phyloP scores from a whole-genome alignment of 129 eudicot species.

The Smallanthus sonchifolius region DNA sequence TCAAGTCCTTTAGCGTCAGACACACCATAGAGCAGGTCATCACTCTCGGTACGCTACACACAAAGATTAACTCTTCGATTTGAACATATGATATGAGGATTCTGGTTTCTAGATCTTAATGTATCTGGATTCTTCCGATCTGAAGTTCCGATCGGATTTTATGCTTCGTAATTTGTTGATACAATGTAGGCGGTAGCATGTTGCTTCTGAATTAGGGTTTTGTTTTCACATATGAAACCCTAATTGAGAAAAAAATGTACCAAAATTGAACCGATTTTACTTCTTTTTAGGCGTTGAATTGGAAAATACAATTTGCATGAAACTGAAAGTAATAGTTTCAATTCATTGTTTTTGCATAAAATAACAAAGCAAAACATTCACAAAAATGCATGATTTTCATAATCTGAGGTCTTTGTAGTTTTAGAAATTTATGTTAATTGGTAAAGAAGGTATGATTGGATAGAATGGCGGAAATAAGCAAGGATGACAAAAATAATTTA shows the following conservation, averaged over 20 bases:
- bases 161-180: neutral
- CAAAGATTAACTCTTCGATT: neutral
- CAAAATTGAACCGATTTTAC: neutral
- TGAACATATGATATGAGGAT: neutral
- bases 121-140: neutral
- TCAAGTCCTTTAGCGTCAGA: slow-evolving; percentile 50
- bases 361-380: neutral
- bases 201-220: slow-evolving; percentile 17
- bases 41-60: slow-evolving; percentile 43
- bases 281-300: neutral
- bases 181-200: neutral
- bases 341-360: neutral
- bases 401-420: neutral
- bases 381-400: neutral
- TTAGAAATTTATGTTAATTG: neutral
- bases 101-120: neutral
- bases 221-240: neutral
- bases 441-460: neutral
- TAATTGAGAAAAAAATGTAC: neutral
- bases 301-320: neutral
- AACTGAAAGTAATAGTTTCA: neutral
- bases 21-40: slow-evolving; percentile 53
- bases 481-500: neutral
- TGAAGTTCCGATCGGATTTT: neutral
- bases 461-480: neutral